Evolutionary conservation across 2,329 filamentous ascomycete species (phyloP), one percentile per base, ranked within the genome.

Genomic region (Diaporthe vexans): DNA sequence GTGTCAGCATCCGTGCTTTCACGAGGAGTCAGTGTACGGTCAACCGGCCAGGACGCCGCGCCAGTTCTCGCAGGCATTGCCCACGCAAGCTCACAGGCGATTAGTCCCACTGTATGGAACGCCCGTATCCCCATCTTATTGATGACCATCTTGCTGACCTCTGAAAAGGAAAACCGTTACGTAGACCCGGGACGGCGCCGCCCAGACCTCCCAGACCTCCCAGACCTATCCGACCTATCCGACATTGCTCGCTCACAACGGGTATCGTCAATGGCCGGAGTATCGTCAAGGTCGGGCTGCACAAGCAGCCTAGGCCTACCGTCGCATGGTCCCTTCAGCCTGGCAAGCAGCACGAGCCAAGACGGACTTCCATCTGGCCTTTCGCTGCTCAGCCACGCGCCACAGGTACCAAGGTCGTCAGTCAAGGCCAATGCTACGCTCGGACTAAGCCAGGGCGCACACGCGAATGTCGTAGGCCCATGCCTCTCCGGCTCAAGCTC

Each of bases 21-120:
- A 46, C 58, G 21, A 46, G 35, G n/a, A 15, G 40, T 29, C 29
- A 58, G 67, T 33, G 46, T 63, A 52, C 72, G 58, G 17, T 35
- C 5, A 4, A 29, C 56, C 29, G 63, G 48, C 48, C 68, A 33
- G 46, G 51, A 70, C 19, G n/a, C 26, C 1, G 29, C 59, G 19
- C 61, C 26, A 35, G 9, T 24, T 24, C 21, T 61, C 35, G 40
- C 48, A 26, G 72, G 61, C 56, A 52, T 57, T 35, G 56, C 69
- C 68, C 61, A 63, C 8, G 26, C 65, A 33, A 61, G 11, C 48
- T 59, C 46, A 17, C 68, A 56, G 61, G 52, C 61, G 43, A 51
- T 72, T 69, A 72, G 61, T 74, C 61, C 37, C 40, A 57, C 68
- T 69, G 74, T 76, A 76, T 17, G 74, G 17, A 33, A 26, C 19